A percentile compares a stretch with the other conserved stretches of the same genome.
Conservation (phyloP, 2,329 filamentous ascomycete species). For the Colletotrichum higginsianum region DNA sequence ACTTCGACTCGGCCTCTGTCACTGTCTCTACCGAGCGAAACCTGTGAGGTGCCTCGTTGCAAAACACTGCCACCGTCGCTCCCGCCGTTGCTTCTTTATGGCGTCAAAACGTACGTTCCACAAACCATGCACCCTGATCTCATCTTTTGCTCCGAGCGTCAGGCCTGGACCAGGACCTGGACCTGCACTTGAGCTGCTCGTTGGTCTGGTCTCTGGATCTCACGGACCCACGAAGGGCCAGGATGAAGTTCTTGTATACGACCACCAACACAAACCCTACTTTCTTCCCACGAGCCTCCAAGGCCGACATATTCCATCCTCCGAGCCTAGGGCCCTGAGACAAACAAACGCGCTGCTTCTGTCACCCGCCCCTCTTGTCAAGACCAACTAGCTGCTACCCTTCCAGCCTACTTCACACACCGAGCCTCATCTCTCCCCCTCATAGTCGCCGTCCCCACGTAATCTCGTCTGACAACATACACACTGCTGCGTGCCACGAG, state of each 20-base stretch:
- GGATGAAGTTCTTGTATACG: slow-evolving; percentile 10
- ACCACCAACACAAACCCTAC: background rate
- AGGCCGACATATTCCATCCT: slow-evolving; percentile 15
- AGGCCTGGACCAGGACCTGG: background rate
- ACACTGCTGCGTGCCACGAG: slow-evolving; percentile 4
- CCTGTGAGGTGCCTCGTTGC: slow-evolving; percentile 26
- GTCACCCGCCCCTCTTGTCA: slow-evolving; percentile 5
- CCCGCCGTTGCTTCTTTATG: slow-evolving; percentile 41
- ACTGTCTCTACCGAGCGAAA: slow-evolving; percentile 11
- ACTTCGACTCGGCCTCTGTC: background rate
- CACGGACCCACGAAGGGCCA: slow-evolving; percentile 37
- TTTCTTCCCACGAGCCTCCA: slow-evolving; percentile 12
- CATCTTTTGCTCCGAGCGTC: slow-evolving; percentile 30
- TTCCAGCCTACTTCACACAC: slow-evolving; percentile 19
- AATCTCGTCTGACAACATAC: background rate
- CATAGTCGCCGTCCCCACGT: background rate
- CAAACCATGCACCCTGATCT: slow-evolving; percentile 22
- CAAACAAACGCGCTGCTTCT: slow-evolving; percentile 40
- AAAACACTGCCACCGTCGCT: slow-evolving; percentile 9
- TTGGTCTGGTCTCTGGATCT: slow-evolving; percentile 8
- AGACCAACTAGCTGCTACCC: background rate
- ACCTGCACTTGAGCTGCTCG: background rate
- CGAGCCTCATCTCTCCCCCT: slow-evolving; percentile 15
- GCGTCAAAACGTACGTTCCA: slow-evolving; percentile 44
- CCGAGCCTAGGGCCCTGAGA: slow-evolving; percentile 26